Evolutionary conservation across 176 grass and related monocot species (phyloP), one percentile per base, ranked within the genome.

Genomic region (Raddia guianensis): DNA sequence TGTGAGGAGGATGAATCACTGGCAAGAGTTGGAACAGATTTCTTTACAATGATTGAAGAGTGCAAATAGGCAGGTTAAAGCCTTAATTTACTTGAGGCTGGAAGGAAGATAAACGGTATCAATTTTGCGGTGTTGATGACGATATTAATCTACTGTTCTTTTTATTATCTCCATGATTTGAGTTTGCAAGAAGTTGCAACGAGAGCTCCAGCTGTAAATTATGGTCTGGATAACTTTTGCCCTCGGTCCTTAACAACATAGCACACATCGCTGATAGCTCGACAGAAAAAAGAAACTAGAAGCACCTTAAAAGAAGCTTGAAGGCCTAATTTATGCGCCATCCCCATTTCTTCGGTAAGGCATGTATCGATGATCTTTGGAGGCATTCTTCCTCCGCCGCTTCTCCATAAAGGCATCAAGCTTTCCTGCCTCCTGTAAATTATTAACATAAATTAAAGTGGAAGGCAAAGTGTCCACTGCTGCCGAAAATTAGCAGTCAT

Each of bases 281-380:
- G 0, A 63, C 50, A 37, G 21, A n/a, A 44, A 53, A 64, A 74
- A 50, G 70, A 70, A 12, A 12, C 20, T n/a, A 51, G 63, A 27
- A 77, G n/a, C 15, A 71, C 6, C 19, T 5, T 54, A 43, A 65
- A 83, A 8, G 52, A n/a, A 4, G 50, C 51, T 64, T 15, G 3
- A 40, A 35, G 57, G 57, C 34, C 58, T 84, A 80, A 79, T 4
- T 50, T 70, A 68, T 65, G 74, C 74, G 66, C 70, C 87, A 70
- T 80, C 58, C 5, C 60, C 87, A 21, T 83, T 73, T 65, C 92
- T 86, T 43, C 86, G n/a, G 66, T 98, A 98, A 6, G 96, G 92
- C 95, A 98, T 93, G 81, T 82, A 93, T 12, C 92, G 90, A 68
- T 93, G 96, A 93, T 98, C 96, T 81, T 98, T 98, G 16, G 92